Conservation (phyloP, 2,329 filamentous ascomycete species). For the Epichloe sylvatica region DNA sequence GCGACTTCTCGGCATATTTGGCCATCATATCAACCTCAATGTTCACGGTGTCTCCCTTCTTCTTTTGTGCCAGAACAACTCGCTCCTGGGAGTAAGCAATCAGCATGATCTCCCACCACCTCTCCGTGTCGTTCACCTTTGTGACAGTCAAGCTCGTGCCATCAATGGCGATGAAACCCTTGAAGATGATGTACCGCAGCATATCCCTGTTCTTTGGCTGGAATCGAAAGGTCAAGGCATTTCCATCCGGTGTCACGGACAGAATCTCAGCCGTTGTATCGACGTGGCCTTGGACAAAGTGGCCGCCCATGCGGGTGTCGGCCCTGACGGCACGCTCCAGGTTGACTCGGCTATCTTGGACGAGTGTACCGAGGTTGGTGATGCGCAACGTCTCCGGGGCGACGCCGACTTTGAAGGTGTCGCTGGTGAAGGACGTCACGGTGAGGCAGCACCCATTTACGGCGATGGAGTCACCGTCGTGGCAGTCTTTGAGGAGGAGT, state of each 20-base stretch:
- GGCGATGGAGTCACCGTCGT: conserved; percentile 84
- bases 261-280: conserved; percentile 73
- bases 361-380: conserved; percentile 77
- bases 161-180: conserved; percentile 89
- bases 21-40: conserved; percentile 83
- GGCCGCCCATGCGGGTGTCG: conserved; percentile 89
- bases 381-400: conserved; percentile 91
- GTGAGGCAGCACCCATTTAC: conserved; percentile 95
- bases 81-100: conserved; percentile 93
- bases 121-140: conserved; percentile 60
- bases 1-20: conserved; percentile 82
- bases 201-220: conserved; percentile 54
- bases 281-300: conserved; percentile 96
- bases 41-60: conserved; percentile 69
- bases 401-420: conserved; percentile 76
- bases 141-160: conserved; percentile 91
- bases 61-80: conserved; percentile 69
- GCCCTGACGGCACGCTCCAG: conserved; percentile 87
- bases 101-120: conserved; percentile 94
- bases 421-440: conserved; percentile 45
- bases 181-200: conserved; percentile 82
- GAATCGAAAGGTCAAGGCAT: conserved; percentile 78
- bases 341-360: conserved; percentile 58
- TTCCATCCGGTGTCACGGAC: conserved; percentile 65
- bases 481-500: conserved; percentile 67